phyloP scores from a whole-genome alignment of 1,284 basidiomycete species.

The Wallemia ichthyophaga region DNA sequence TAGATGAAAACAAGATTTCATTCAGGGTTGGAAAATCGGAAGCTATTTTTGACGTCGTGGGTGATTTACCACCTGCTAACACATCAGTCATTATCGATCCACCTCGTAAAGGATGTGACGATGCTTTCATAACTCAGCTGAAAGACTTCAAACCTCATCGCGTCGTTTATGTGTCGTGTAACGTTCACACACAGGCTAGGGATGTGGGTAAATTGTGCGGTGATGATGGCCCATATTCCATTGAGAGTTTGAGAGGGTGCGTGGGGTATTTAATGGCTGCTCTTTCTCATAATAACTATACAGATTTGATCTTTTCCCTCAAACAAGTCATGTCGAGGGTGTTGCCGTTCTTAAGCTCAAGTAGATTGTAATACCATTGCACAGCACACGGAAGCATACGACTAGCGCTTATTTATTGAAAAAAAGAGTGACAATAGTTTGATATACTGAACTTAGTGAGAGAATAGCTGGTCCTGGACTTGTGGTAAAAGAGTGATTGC shows the following conservation, averaged over 20 bases:
- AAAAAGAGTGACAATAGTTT: not conserved
- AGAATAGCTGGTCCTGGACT: not conserved
- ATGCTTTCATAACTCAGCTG: constrained; percentile 46
- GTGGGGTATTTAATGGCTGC: not conserved
- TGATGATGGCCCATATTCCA: constrained; percentile 17
- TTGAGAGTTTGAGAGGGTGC: constrained; percentile 46
- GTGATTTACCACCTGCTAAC: constrained; percentile 30
- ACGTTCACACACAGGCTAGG: constrained; percentile 26
- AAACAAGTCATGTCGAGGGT: constrained; percentile 60
- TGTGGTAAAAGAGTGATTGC: not conserved
- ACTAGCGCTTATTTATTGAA: not conserved
- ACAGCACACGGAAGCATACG: not conserved
- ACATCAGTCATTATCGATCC: constrained; percentile 60
- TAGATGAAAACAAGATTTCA: constrained; percentile 29
- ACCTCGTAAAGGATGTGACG: constrained; percentile 68
- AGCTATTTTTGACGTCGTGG: constrained; percentile 32
- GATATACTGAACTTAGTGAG: not conserved
- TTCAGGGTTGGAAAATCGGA: constrained; percentile 41
- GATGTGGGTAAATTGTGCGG: constrained; percentile 14
- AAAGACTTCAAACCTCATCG: constrained; percentile 34
- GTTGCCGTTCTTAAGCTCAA: not conserved
- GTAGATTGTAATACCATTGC: not conserved
- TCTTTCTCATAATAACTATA: not conserved
- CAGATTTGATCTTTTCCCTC: constrained; percentile 60
- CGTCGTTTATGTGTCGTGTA: constrained; percentile 77